phyloP scores from a whole-genome alignment of 2,329 filamentous ascomycete species.

The Zarea fungicola region DNA sequence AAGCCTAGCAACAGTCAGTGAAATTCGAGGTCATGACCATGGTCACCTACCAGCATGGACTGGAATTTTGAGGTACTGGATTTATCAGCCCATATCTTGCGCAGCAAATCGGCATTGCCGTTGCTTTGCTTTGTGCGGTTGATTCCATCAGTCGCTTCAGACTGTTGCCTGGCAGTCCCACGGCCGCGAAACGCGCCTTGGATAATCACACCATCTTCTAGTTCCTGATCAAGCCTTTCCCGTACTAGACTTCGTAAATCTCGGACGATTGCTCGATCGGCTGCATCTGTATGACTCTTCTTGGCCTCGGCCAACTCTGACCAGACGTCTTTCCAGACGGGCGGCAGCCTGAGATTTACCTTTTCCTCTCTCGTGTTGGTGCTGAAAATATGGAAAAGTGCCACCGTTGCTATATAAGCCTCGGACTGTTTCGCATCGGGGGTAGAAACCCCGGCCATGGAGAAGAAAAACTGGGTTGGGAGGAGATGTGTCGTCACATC shows the following conservation, averaged over 20 bases:
- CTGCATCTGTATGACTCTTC: conserved; percentile 63
- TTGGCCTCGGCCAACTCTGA: conserved; percentile 67
- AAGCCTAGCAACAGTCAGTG: conserved; percentile 33
- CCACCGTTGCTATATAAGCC: conserved; percentile 74
- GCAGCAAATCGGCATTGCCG: conserved; percentile 44
- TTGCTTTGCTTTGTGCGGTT: conserved; percentile 33
- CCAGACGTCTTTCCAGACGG: conserved; percentile 82
- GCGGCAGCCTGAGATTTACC: conserved; percentile 69
- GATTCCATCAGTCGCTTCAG: conserved; percentile 45
- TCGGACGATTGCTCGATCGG: conserved; percentile 64
- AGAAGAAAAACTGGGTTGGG: conserved; percentile 56
- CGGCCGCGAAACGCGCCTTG: conserved; percentile 70
- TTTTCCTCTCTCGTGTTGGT: conserved; percentile 82
- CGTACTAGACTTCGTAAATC: conserved; percentile 66
- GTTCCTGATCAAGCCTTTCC: conserved; percentile 61
- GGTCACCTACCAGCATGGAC: conserved; percentile 66
- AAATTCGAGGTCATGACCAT: too few species aligned
- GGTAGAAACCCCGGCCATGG: conserved; percentile 70
- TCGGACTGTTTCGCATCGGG: conserved; percentile 78
- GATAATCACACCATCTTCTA: conserved; percentile 69
- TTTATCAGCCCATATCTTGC: conserved; percentile 57
- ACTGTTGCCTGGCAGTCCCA: conserved; percentile 38
- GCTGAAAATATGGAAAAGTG: conserved; percentile 75
- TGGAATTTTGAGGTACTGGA: conserved; percentile 58
- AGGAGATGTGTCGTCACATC: conserved; percentile 42